Evolutionary conservation across 805 yeast genomes (phyloP), one percentile per base, ranked within the genome.

Genomic region (Kodamaea lidongshanica): DNA sequence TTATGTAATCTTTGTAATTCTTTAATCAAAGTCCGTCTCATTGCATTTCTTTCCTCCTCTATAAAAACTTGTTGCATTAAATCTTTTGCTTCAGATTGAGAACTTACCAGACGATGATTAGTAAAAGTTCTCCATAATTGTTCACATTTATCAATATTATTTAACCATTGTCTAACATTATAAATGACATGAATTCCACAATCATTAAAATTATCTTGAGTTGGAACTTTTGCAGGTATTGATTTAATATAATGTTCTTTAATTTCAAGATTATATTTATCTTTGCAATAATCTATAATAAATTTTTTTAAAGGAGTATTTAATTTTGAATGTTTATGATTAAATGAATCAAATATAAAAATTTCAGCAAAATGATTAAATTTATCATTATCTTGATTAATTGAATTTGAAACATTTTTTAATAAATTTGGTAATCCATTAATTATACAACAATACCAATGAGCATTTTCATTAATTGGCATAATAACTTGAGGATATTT

Each of bases 161-260:
- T 57, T 26, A 79, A 61, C 54, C 84, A 77, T 39, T 69, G 73
- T 34, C 65, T 61, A 8, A 79, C 67, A 44, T 82, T 87, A 42
- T 79, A 79, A 10, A 92, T 79, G 2, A 89, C 83, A 56, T 84
- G 96, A 12, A 92, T 74, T 1, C 98, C 98, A 60, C 98, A 92
- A 52, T 92, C 98, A 49, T 87, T 84, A 57, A 79, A 77, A 51
- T 92, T 92, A 17, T 77, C 76, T 48, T 92, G 98, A 35, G 69
- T 75, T 1, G 96, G 95, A 0, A 86, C 92, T 4, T 61, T 48
- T 4, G 77, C 75, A 6, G 62, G 52, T 29, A 61, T 51, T 27
- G 73, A 56, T 25, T 65, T 52, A 13, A 88, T 71, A 24, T 61
- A 66, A 4, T 57, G 52, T 8, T 61, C 61, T 12, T 57, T 56